These are phyloP conservation scores for Trametes maxima DNA, from an alignment of 768 basidiomycete genomes.

Conservation along the genomic window DNA sequence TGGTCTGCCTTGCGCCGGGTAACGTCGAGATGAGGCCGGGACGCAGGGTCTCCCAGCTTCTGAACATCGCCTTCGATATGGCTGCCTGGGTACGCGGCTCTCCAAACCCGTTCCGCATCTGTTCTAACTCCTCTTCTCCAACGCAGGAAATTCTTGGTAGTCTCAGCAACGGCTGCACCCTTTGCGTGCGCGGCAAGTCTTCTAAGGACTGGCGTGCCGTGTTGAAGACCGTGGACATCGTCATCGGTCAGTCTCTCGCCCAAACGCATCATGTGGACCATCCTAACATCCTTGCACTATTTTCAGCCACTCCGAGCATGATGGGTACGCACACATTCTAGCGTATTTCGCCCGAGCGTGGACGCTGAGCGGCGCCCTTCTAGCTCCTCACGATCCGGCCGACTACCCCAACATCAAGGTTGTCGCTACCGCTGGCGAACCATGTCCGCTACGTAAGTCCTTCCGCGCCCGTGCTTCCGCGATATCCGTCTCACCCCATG, in stretches of 20 bases:
- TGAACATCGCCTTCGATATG: slow-evolving; percentile 71
- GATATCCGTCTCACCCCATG: background rate
- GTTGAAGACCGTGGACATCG: slow-evolving; percentile 53
- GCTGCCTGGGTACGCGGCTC: slow-evolving; percentile 51
- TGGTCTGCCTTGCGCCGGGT: slow-evolving; percentile 50
- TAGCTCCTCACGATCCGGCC: slow-evolving; percentile 46
- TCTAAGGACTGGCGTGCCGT: slow-evolving; percentile 51
- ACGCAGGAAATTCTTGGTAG: slow-evolving; percentile 50
- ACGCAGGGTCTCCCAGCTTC: slow-evolving; percentile 55
- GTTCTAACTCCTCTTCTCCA: background rate
- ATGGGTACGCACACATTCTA: slow-evolving; percentile 33
- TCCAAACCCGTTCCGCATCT: background rate
- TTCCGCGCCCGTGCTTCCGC: background rate
- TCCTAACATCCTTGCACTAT: slow-evolving; percentile 6
- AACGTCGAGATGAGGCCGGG: slow-evolving; percentile 61
- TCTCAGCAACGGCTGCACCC: slow-evolving; percentile 53
- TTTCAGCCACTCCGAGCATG: slow-evolving; percentile 51
- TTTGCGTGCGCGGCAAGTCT: slow-evolving; percentile 54
- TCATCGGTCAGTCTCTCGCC: slow-evolving; percentile 37
- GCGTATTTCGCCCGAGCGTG: background rate
- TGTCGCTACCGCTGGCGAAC: slow-evolving; percentile 60
- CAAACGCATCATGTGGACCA: background rate
- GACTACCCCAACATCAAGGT: slow-evolving; percentile 58
- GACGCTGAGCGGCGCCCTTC: slow-evolving; percentile 3
- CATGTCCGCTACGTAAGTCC: slow-evolving; percentile 50